Evolutionary conservation across 768 basidiomycete species (phyloP), one percentile per base, ranked within the genome.

Genomic region (Psilocybe sp.): DNA sequence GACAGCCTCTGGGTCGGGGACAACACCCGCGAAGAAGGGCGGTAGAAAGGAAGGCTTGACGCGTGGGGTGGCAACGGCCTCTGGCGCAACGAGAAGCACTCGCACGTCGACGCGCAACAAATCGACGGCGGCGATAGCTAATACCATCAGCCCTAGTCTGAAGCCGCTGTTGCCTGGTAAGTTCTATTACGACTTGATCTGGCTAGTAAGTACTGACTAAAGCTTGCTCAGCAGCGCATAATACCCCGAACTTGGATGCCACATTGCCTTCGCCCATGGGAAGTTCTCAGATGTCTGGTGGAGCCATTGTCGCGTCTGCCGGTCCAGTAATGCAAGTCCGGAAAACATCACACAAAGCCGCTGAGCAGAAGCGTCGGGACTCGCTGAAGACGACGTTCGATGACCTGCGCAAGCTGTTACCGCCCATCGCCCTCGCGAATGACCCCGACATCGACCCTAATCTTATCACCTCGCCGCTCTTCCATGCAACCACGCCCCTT

Each of bases 291-390:
- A 28, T 28, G 7, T 28, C 23, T 28, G 15, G 37, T 28, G 13
- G 44, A 36, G 18, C n/a, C 57, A 32, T 33, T 55, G 49, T n/a
- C 46, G 20, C 45, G 3, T 7, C 23, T 28, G 23, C 52, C 46
- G 52, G 56, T 10, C 66, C 67, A 37, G 32, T 69, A 1, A 46
- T 68, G 23, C 76, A 75, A 33, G 67, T 78, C 41, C 79, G 82
- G 51, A 92, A 91, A 66, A 86, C 85, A 23, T 90, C 90, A 6
- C 91, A 99, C 69, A 98, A 98, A 69, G 90, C 86, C 11, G 97
- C 97, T 5, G 97, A 99, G 68, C 97, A 99, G 66, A 94, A 95
- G 64, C 87, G 97, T 40, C 85, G 97, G 8, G 96, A 99, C 68
- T 94, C 92, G 39, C 82, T 98, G 52, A 99, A 98, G 72, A 85